Evolutionary conservation across 768 basidiomycete genomes (phyloP).

Genomic region (Jaapia argillacea): DNA sequence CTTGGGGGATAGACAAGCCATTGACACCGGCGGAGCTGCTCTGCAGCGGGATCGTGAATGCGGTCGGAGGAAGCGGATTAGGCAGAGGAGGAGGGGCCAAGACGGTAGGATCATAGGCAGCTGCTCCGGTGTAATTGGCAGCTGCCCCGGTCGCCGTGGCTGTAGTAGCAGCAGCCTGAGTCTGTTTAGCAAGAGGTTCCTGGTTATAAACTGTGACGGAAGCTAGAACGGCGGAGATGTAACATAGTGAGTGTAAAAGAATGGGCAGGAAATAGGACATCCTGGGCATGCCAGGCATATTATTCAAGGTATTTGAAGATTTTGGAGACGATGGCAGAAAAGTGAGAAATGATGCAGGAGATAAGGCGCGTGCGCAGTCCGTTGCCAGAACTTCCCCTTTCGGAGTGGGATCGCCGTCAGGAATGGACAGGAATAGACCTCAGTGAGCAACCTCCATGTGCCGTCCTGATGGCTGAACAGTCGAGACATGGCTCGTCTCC

Average conservation of each 20-base stretch:
- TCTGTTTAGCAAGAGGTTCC: conserved; percentile 5
- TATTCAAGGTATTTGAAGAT: background rate
- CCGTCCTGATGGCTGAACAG: no score
- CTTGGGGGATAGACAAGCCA: conserved; percentile 30
- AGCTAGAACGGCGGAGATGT: background rate
- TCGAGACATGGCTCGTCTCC: no score
- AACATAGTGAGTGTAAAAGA: background rate
- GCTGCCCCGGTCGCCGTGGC: conserved; percentile 13
- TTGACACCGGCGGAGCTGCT: conserved; percentile 10
- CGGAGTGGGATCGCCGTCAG: no score
- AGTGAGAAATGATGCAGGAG: background rate
- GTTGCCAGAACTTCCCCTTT: no score
- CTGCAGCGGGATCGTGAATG: conserved; percentile 16
- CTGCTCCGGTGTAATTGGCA: conserved; percentile 19
- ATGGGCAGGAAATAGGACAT: background rate
- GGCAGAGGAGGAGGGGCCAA: conserved; percentile 21
- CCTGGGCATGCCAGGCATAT: background rate
- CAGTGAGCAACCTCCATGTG: no score
- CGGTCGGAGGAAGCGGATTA: conserved; percentile 10
- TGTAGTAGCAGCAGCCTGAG: conserved; percentile 6
- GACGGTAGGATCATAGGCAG: conserved; percentile 22
- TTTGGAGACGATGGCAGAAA: background rate
- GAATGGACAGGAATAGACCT: no score
- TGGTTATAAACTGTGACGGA: conserved; percentile 21
- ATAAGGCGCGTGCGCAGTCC: no score